Evolutionary conservation across 2,329 filamentous ascomycete genomes (phyloP).

Genomic region (Spiromastix sp.): DNA sequence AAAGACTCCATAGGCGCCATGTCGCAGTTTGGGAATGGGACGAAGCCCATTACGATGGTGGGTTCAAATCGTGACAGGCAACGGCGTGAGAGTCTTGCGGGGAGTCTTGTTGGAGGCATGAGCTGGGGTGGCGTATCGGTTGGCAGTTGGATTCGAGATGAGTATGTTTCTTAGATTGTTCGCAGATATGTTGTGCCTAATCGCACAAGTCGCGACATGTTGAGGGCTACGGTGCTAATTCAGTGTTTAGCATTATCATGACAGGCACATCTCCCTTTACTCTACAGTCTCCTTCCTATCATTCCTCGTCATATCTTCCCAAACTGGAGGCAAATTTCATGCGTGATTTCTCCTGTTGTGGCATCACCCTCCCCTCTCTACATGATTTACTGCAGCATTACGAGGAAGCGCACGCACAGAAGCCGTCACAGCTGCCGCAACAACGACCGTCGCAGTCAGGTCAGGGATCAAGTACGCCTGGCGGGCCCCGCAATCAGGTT

Average conservation of each 20-base stretch:
- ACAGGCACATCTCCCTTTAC: conserved; percentile 88
- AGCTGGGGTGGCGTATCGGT: conserved; percentile 96
- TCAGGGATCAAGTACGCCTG: conserved; percentile 34
- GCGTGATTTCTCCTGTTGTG: conserved; percentile 94
- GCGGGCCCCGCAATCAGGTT: conserved; percentile 24
- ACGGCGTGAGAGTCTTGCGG: conserved; percentile 49
- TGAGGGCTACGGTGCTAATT: no score
- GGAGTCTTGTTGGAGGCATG: conserved; percentile 65
- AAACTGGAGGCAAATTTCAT: conserved; percentile 97
- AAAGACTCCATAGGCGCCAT: conserved; percentile 46
- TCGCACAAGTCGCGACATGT: no score
- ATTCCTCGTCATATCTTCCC: conserved; percentile 91
- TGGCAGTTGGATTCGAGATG: conserved; percentile 92
- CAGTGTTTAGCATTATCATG: conserved; percentile 94
- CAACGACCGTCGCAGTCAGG: conserved; percentile 40
- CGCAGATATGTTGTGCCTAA: no score
- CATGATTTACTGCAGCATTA: conserved; percentile 96
- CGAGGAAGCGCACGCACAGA: conserved; percentile 81
- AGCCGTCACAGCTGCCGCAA: conserved; percentile 40
- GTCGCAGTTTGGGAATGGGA: conserved; percentile 47
- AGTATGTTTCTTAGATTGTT: conserved; percentile 69
- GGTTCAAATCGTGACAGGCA: conserved; percentile 38
- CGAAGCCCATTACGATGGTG: conserved; percentile 51
- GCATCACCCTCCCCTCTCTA: conserved; percentile 75
- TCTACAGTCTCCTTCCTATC: conserved; percentile 85